These are phyloP conservation scores for Fusarium buharicum DNA, from an alignment of 2,329 filamentous ascomycete species.

Conservation along the genomic window DNA sequence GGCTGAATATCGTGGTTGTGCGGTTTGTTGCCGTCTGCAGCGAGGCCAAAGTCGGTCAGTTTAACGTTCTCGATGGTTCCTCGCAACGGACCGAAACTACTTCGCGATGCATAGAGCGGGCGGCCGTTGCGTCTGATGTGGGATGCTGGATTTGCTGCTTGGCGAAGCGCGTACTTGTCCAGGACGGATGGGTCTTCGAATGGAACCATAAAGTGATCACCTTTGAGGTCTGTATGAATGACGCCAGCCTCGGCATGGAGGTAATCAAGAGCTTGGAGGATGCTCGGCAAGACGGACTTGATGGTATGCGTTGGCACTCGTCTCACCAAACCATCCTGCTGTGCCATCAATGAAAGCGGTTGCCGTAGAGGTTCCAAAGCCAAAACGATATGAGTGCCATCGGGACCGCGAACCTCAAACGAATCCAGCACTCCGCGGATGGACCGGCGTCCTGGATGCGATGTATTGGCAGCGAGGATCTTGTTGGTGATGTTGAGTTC, in stretches of 20 bases:
- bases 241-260: constrained; percentile 53
- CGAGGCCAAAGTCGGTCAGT: constrained; percentile 46
- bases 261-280: constrained; percentile 54
- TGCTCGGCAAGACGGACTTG: constrained; percentile 46
- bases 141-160: constrained; percentile 40
- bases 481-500: constrained; percentile 42
- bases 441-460: constrained; percentile 38
- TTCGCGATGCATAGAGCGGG: constrained; percentile 40
- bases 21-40: constrained; percentile 39
- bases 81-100: constrained; percentile 40
- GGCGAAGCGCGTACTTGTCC: constrained; percentile 38
- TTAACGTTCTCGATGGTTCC: constrained; percentile 43
- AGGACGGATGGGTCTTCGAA: constrained; percentile 42
- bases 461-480: constrained; percentile 35
- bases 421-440: constrained; percentile 40
- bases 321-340: constrained; percentile 33
- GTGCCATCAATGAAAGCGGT: constrained; percentile 44
- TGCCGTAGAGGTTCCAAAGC: constrained; percentile 43
- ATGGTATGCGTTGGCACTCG: constrained; percentile 38
- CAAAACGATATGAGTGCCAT: constrained; percentile 39
- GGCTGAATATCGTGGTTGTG: constrained; percentile 46
- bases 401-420: constrained; percentile 36
- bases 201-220: constrained; percentile 43
- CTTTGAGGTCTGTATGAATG: constrained; percentile 52
- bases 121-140: constrained; percentile 38